Base-by-base conservation (phyloP, 495 filamentous ascomycete species). In the Aspergillus asperescens region DNA sequence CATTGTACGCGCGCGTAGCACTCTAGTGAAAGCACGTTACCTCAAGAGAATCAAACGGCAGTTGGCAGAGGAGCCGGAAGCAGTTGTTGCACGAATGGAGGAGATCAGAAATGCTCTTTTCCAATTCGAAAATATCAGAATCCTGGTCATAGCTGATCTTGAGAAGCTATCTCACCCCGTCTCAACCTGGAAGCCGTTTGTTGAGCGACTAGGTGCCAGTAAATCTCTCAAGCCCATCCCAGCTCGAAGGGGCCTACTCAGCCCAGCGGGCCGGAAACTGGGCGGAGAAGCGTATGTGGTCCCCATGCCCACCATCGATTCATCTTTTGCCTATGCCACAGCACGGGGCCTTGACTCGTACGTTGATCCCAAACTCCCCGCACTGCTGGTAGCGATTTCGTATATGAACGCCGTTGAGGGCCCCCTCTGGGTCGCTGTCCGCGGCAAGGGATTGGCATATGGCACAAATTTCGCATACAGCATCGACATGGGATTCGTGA, bases 361-460 rank as follows among this genome's bases (percentile, higher is more conserved):
- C 61, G 75, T 80, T 35, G 83, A 95, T 59, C 88, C 89, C 1
- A 75, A 77, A 20, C 73, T 97, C 10, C 91, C 93, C 1, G 85
- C 94, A 2, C 74, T 93, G 41, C 77, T 95, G 56, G 89, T 97
- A 8, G 92, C 90, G 1, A 79, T 86, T 25, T 80, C 90, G 9
- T 97, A 95, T 66, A 85, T 99, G 54, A 91, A 96, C 57, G 83
- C 89, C 0, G 86, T 93, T 15, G 94, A 97, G 71, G 93, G 93
- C 2, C 94, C 93, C 5, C 80, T 98, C 19, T 97, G 92, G 90
- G 83, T 83, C 53, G 88, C 89, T 2, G 84, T 96, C 44, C 90
- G 93, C 32, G 93, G 93, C 35, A 90, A 84, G 40, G 94, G 93
- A 23, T 78, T 97, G 23, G 93, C 91, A 1, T 99, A 99, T 64